Conservation (phyloP, 1,284 basidiomycete genomes). For the Meira miltonrushii region DNA sequence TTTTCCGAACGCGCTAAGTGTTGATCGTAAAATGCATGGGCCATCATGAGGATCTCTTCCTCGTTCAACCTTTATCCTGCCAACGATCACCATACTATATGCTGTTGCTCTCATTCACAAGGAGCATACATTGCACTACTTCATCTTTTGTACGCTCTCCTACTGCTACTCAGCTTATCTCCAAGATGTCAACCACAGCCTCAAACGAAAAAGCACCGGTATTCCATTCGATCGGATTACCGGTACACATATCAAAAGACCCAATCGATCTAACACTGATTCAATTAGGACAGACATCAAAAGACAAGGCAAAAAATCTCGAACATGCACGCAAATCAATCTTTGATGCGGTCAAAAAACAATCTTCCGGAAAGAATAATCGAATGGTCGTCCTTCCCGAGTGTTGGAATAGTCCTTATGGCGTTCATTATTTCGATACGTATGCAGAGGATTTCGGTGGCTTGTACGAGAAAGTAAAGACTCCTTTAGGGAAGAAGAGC, state of each 20-base stretch:
- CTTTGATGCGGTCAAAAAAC: constrained; percentile 12
- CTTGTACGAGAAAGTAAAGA: constrained; percentile 42
- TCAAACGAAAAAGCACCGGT: not conserved
- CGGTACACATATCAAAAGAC: not conserved
- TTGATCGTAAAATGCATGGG: too few relatives aligned
- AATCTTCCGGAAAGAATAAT: not conserved
- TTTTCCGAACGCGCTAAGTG: too few relatives aligned
- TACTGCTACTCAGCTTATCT: not conserved
- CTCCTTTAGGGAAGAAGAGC: constrained; percentile 5
- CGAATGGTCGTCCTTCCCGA: constrained; percentile 60
- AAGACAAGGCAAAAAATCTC: constrained; percentile 44
- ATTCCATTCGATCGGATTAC: constrained; percentile 5
- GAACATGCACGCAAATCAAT: constrained; percentile 35
- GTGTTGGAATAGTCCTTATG: constrained; percentile 97
- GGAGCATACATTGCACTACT: too few relatives aligned
- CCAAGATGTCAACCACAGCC: not conserved
- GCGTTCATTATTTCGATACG: constrained; percentile 60
- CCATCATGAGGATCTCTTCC: too few relatives aligned
- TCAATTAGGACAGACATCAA: constrained; percentile 44
- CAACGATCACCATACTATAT: too few relatives aligned
- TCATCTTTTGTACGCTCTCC: too few relatives aligned
- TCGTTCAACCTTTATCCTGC: too few relatives aligned
- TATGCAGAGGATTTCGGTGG: constrained; percentile 47
- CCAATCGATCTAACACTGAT: constrained; percentile 30
- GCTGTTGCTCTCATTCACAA: too few relatives aligned